Conservation (phyloP, 2,329 filamentous ascomycete species). For the Aspergillus nomiae region DNA sequence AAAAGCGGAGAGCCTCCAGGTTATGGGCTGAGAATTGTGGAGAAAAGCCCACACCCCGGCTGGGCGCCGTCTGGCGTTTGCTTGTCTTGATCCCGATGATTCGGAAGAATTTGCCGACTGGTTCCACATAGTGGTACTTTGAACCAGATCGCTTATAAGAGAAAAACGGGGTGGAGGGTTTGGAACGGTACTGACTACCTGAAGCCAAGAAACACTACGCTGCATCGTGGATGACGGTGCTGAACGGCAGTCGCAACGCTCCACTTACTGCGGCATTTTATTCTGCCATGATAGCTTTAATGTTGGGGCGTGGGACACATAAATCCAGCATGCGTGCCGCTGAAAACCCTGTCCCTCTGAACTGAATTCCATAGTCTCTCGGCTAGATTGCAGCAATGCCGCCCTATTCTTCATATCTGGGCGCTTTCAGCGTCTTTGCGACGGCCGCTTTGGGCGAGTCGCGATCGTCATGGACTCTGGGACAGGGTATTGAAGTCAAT, state of each 20-base stretch:
- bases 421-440: background rate
- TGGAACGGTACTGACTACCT: background rate
- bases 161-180: background rate
- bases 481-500: background rate
- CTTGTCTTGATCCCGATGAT: background rate
- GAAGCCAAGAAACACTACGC: background rate
- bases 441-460: background rate
- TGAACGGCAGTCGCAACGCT: background rate
- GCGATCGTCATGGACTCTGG: background rate
- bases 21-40: background rate
- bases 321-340: background rate
- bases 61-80: background rate
- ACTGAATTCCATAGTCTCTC: background rate
- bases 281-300: background rate
- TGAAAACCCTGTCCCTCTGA: background rate
- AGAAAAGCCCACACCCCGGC: background rate
- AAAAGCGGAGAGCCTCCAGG: background rate
- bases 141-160: background rate
- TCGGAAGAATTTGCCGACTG: background rate
- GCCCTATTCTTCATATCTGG: background rate
- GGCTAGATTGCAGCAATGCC: background rate
- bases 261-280: background rate
- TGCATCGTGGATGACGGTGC: background rate
- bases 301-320: background rate
- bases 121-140: background rate